These are phyloP conservation scores for Zasmidium angulare DNA, from an alignment of 2,329 filamentous ascomycete genomes.

Conservation along the genomic window DNA sequence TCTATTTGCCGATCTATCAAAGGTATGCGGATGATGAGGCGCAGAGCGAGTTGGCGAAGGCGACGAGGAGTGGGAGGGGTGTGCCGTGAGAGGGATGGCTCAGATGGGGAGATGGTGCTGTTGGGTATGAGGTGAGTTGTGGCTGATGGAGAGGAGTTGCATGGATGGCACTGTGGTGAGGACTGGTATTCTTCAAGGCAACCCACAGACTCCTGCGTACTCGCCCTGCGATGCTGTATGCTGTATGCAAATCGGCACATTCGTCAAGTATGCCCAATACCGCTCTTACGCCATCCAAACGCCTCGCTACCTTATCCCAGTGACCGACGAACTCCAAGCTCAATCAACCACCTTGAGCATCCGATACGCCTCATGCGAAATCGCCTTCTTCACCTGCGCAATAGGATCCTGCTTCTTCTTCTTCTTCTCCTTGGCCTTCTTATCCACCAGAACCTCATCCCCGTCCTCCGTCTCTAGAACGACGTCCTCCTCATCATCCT, in stretches of 20 bases:
- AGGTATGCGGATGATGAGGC: slow-evolving; percentile 49
- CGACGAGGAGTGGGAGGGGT: slow-evolving; percentile 57
- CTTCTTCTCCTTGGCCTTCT: slow-evolving; percentile 29
- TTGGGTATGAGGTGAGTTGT: background rate
- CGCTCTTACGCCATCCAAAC: background rate
- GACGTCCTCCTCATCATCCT: slow-evolving; percentile 39
- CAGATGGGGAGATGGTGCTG: background rate
- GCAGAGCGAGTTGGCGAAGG: slow-evolving; percentile 50
- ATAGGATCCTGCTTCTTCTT: slow-evolving; percentile 43
- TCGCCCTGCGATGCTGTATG: too few species aligned
- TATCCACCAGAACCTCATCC: slow-evolving; percentile 30
- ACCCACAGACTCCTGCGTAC: too few species aligned
- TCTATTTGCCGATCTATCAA: slow-evolving; percentile 68
- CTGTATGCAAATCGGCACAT: background rate
- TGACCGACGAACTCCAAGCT: slow-evolving; percentile 13
- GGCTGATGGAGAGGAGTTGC: too few species aligned
- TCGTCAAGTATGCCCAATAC: background rate
- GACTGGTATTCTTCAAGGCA: too few species aligned
- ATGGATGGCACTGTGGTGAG: too few species aligned
- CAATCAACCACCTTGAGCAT: slow-evolving; percentile 59
- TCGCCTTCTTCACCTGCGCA: slow-evolving; percentile 49
- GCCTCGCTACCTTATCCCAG: background rate
- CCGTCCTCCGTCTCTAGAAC: slow-evolving; percentile 29
- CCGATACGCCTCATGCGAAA: slow-evolving; percentile 55
- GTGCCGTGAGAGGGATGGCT: slow-evolving; percentile 60